phyloP scores from a whole-genome alignment of 768 basidiomycete species.

The Lanmaoa pseudosensibilis region DNA sequence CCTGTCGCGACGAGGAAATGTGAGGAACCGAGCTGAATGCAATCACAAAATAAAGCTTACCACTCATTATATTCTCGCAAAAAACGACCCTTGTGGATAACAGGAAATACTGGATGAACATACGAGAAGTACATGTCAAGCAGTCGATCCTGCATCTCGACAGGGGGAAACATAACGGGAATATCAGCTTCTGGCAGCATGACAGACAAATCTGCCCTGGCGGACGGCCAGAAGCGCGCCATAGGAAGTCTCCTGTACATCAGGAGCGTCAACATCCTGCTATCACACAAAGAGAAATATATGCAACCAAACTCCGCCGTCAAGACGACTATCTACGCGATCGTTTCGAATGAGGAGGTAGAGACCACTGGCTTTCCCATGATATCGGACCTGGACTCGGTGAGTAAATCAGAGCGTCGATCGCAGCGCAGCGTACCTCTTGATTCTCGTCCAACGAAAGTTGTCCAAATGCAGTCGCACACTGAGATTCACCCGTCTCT shows the following conservation, averaged over 20 bases:
- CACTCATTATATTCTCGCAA: slow-evolving; percentile 58
- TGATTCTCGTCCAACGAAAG: slow-evolving; percentile 75
- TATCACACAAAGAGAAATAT: slow-evolving; percentile 10
- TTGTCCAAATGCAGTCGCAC: slow-evolving; percentile 62
- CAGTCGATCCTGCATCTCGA: slow-evolving; percentile 63
- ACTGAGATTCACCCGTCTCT: slow-evolving; percentile 41
- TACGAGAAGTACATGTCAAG: slow-evolving; percentile 79
- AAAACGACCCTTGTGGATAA: slow-evolving; percentile 74
- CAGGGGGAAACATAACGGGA: slow-evolving; percentile 56
- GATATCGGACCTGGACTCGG: slow-evolving; percentile 70
- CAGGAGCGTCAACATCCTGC: slow-evolving; percentile 15
- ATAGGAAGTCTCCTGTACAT: slow-evolving; percentile 63
- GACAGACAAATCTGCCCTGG: slow-evolving; percentile 40
- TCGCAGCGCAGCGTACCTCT: slow-evolving; percentile 46
- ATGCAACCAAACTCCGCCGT: slow-evolving; percentile 65
- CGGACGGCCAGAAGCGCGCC: slow-evolving; percentile 72
- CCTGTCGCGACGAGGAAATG: slow-evolving; percentile 13
- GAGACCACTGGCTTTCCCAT: slow-evolving; percentile 74
- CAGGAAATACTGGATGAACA: slow-evolving; percentile 80
- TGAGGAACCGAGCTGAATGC: slow-evolving; percentile 3
- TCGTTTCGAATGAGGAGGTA: slow-evolving; percentile 68
- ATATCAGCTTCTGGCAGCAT: slow-evolving; percentile 45
- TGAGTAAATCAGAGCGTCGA: slow-evolving; percentile 13
- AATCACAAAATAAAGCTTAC: slow-evolving; percentile 33
- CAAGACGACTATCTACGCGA: slow-evolving; percentile 65